Conservation (phyloP, 2,329 filamentous ascomycete genomes). For the Apiospora saccharicola region DNA sequence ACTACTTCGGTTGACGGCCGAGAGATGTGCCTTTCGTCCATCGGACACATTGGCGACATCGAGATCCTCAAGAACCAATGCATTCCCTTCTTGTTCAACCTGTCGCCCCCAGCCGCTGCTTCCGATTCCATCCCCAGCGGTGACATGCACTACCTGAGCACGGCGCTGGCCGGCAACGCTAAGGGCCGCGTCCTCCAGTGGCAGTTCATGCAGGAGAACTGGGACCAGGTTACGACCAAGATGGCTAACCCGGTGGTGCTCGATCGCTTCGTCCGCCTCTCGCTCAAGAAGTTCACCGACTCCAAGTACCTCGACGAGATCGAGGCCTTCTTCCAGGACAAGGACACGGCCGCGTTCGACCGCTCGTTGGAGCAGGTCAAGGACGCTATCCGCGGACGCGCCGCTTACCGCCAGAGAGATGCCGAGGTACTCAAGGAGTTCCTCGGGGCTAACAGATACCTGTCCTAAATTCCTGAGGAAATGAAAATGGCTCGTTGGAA, state of each 20-base stretch:
- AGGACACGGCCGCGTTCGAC: conserved; percentile 87
- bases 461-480: conserved; percentile 24
- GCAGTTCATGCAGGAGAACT: conserved; percentile 86
- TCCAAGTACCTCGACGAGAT: conserved; percentile 77
- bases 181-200: conserved; percentile 79
- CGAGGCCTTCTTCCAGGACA: conserved; percentile 81
- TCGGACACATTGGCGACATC: conserved; percentile 76
- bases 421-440: conserved; percentile 77
- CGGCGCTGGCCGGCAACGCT: conserved; percentile 75
- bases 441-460: conserved; percentile 64
- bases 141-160: conserved; percentile 86
- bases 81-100: conserved; percentile 81
- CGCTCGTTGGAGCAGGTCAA: conserved; percentile 84
- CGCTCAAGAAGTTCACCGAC: conserved; percentile 81
- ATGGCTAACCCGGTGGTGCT: conserved; percentile 86
- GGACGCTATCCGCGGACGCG: conserved; percentile 85
- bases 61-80: conserved; percentile 72
- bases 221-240: conserved; percentile 74
- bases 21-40: conserved; percentile 79
- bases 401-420: conserved; percentile 83
- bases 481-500: background rate
- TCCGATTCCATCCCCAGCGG: conserved; percentile 77
- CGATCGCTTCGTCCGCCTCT: conserved; percentile 85
- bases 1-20: conserved; percentile 91
- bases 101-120: conserved; percentile 55